These are phyloP conservation scores for Hirsutella minnesotensis DNA, from an alignment of 2,329 filamentous ascomycete genomes.

Conservation along the genomic window DNA sequence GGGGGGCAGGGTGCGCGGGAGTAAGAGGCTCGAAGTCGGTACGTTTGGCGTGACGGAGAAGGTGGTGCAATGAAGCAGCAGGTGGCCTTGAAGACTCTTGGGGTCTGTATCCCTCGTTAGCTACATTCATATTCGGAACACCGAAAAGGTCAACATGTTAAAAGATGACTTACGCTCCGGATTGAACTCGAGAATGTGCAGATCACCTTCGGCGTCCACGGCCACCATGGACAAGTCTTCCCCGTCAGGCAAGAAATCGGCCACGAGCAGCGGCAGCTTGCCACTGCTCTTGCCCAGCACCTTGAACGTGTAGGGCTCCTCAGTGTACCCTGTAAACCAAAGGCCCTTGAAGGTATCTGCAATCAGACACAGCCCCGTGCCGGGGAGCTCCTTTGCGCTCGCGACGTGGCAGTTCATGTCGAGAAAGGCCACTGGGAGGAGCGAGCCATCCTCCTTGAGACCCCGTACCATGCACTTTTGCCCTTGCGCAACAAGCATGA, in stretches of 20 bases:
- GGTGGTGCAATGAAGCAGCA: constrained; percentile 74
- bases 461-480: constrained; percentile 97
- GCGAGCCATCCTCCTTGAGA: constrained; percentile 84
- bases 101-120: constrained; percentile 48
- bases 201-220: constrained; percentile 71
- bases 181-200: constrained; percentile 88
- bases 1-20: constrained; percentile 51
- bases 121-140: background rate
- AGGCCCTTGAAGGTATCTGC: constrained; percentile 87
- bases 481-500: constrained; percentile 81
- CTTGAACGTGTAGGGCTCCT: constrained; percentile 93
- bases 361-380: constrained; percentile 76
- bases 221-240: constrained; percentile 73
- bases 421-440: constrained; percentile 91
- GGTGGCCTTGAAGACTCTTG: constrained; percentile 80
- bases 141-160: background rate
- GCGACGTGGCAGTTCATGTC: constrained; percentile 94
- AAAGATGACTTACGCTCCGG: constrained; percentile 69
- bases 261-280: constrained; percentile 64
- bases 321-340: constrained; percentile 93
- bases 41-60: constrained; percentile 77
- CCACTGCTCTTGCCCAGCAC: constrained; percentile 80
- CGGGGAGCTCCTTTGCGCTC: constrained; percentile 69
- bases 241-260: constrained; percentile 81
- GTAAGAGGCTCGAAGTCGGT: constrained; percentile 60